Conservation (phyloP, 148 eudicot genomes). For the Nyssa sinensis region DNA sequence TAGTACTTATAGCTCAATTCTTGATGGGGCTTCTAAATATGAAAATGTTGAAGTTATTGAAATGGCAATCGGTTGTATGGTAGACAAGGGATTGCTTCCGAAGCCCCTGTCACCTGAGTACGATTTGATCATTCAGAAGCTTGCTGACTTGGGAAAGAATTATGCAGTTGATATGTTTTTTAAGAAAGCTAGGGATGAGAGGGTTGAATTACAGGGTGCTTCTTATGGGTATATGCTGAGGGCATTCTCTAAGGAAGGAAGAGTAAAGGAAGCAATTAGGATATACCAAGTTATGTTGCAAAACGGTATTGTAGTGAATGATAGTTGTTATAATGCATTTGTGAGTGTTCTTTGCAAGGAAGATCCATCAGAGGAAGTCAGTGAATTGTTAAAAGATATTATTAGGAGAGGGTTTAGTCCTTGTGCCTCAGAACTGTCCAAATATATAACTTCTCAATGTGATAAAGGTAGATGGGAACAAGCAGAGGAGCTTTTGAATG, state of each 20-base stretch:
- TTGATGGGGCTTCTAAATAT: slow-evolving; percentile 70
- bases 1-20: slow-evolving; percentile 61
- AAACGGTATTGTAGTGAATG: slow-evolving; percentile 32
- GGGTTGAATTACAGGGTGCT: slow-evolving; percentile 32
- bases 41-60: slow-evolving; percentile 40
- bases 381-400: slow-evolving; percentile 42
- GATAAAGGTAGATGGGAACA: slow-evolving; percentile 54
- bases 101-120: slow-evolving; percentile 27
- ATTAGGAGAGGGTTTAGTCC: slow-evolving; percentile 51
- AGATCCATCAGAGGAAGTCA: slow-evolving; percentile 46
- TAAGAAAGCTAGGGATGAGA: slow-evolving; percentile 40
- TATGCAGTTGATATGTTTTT: slow-evolving; percentile 65
- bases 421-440: slow-evolving; percentile 36
- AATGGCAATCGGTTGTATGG: slow-evolving; percentile 43
- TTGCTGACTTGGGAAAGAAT: slow-evolving; percentile 57
- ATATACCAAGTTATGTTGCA: slow-evolving; percentile 37
- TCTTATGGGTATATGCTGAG: slow-evolving; percentile 58
- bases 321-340: slow-evolving; percentile 41
- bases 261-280: slow-evolving; percentile 50
- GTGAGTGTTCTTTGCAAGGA: slow-evolving; percentile 48
- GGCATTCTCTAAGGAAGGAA: slow-evolving; percentile 48
- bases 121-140: slow-evolving; percentile 57
- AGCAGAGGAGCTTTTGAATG: slow-evolving; percentile 51
- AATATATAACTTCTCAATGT: slow-evolving; percentile 42
- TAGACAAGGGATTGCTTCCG: slow-evolving; percentile 42